Base-by-base conservation (phyloP, 495 filamentous ascomycete species). In the Bryoglossum gracile region DNA sequence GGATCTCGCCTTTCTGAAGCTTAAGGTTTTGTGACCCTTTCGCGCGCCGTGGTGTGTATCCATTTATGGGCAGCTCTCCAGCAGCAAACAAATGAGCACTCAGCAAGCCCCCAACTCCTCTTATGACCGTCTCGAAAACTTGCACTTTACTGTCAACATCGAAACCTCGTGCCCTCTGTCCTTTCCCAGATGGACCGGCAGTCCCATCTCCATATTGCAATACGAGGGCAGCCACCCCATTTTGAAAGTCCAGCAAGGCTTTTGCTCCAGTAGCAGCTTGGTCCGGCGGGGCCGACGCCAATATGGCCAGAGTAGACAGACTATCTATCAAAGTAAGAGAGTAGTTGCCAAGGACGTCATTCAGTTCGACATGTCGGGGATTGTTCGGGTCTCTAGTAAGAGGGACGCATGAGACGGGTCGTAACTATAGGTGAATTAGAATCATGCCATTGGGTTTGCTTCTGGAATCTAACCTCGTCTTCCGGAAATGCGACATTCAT, bases 141-240 rank as follows among this genome's bases (percentile, higher is more conserved):
- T 98, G 88, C 8, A 98, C 92, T 65, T 96, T 96, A 65, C 89
- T 94, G 65, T 98, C 91, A 33, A 96, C 71, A 67, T 98, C 89
- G 54, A 97, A 98, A 2, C 89, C 92, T 26, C 84, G 75, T n/a
- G 75, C 80, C 51, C 86, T 73, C 53, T 76, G 72, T 8, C 90
- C 90, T 58, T 77, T 72, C 30, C 85, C 87, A 18, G 72, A 73
- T 36, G 80, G 77, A 8, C 87, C 82, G 19, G 75, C 65, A 5
- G 75, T 79, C 2, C 86, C 89, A 65, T 94, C 89, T 14, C 92
- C 92, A 63, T 95, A 97, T 47, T 91, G 74, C 56, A 80, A 72
- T 10, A 96, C 88, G 61, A 98, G 71, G 43, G 81, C 75, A 48
- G 73, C 74, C 14, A 95, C 80, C 14, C 87, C 87, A 54, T 84